Evolutionary conservation across 805 yeast species (phyloP).

Genomic region (Ogataea nitratoaversa): DNA sequence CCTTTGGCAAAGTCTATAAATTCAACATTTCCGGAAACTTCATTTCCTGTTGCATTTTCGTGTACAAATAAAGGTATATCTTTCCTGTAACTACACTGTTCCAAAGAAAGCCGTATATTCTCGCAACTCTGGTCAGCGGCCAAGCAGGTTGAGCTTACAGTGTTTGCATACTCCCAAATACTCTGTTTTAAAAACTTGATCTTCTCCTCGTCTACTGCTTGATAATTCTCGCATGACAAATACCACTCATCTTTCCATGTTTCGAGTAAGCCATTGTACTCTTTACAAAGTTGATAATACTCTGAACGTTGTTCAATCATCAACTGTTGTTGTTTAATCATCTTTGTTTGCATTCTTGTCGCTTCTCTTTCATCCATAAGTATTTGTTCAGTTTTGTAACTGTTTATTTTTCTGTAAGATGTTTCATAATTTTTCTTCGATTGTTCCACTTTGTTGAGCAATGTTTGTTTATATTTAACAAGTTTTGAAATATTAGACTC

Average conservation of each 20-base stretch:
- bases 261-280: conserved; percentile 53
- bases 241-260: conserved; percentile 74
- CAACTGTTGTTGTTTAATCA: conserved; percentile 43
- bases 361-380: conserved; percentile 73
- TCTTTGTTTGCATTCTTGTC: conserved; percentile 53
- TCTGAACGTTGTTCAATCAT: conserved; percentile 44
- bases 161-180: conserved; percentile 75
- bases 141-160: conserved; percentile 71
- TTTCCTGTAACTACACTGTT: conserved; percentile 56
- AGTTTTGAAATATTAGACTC: conserved; percentile 56
- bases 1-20: conserved; percentile 56
- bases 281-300: conserved; percentile 52
- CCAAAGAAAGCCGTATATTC: conserved; percentile 59
- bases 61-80: conserved; percentile 56
- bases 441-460: conserved; percentile 33
- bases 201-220: conserved; percentile 67
- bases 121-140: conserved; percentile 77
- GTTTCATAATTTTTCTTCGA: conserved; percentile 48
- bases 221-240: conserved; percentile 54
- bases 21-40: conserved; percentile 52
- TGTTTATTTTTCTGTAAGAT: conserved; percentile 56
- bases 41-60: conserved; percentile 60
- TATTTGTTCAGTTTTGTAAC: conserved; percentile 56
- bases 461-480: conserved; percentile 39
- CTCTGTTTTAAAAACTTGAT: conserved; percentile 65